Evolutionary conservation across 2,329 filamentous ascomycete species (phyloP).

Genomic region (Ceratocystis destructans): DNA sequence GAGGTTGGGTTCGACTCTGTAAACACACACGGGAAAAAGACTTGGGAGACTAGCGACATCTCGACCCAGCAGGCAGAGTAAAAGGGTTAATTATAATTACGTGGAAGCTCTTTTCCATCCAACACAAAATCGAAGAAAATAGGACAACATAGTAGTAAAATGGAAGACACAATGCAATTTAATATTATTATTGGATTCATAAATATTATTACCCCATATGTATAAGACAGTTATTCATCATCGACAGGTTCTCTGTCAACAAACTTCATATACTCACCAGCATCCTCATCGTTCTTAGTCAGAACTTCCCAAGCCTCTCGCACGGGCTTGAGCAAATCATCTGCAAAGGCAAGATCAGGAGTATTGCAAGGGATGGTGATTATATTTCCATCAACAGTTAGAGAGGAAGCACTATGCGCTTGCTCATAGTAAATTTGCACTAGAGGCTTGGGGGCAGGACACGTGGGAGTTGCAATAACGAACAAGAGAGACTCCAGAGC

Average conservation of each 20-base stretch:
- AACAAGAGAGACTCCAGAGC: slow-evolving; percentile 33
- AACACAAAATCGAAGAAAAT: background rate
- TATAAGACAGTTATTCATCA: slow-evolving; percentile 43
- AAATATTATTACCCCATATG: background rate
- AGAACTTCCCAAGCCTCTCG: slow-evolving; percentile 56
- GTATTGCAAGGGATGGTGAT: slow-evolving; percentile 45
- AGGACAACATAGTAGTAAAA: background rate
- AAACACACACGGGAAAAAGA: background rate
- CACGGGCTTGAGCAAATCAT: slow-evolving; percentile 52
- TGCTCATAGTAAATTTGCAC: slow-evolving; percentile 47
- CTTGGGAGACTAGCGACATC: background rate
- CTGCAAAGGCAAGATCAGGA: slow-evolving; percentile 60
- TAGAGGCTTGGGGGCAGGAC: slow-evolving; percentile 27
- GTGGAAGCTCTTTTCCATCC: background rate
- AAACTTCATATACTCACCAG: slow-evolving; percentile 58
- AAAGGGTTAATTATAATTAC: too few relatives aligned
- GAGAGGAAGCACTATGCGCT: slow-evolving; percentile 23
- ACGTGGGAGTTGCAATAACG: slow-evolving; percentile 20
- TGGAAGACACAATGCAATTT: background rate
- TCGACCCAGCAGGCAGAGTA: background rate
- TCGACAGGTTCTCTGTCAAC: slow-evolving; percentile 53
- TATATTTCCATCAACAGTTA: slow-evolving; percentile 30
- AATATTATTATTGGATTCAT: background rate
- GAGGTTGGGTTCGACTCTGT: slow-evolving; percentile 14
- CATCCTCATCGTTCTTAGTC: slow-evolving; percentile 35